These are phyloP conservation scores for Huntiella bhutanensis DNA, from an alignment of 2,329 filamentous ascomycete species.

Conservation along the genomic window DNA sequence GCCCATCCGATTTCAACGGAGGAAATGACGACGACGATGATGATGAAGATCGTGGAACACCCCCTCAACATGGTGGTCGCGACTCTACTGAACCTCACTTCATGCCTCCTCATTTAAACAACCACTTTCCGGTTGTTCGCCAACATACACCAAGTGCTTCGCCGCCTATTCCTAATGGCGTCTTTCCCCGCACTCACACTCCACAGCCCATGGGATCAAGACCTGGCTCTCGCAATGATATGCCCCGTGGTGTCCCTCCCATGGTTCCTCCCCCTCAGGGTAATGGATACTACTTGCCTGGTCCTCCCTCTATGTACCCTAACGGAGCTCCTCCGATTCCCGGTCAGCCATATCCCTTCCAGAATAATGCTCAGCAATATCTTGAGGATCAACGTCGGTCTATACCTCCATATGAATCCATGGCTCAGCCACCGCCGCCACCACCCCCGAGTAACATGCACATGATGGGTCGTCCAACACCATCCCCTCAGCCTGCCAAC, in stretches of 20 bases:
- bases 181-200: conserved; percentile 23
- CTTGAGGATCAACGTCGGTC: conserved; percentile 58
- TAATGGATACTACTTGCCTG: conserved; percentile 13
- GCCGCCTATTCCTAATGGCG: conserved; percentile 66
- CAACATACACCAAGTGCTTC: conserved; percentile 72
- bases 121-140: conserved; percentile 59
- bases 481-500: conserved; percentile 39
- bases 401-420: conserved; percentile 28
- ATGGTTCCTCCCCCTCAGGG: conserved; percentile 13
- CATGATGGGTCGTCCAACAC: conserved; percentile 30
- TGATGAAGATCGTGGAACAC: conserved; percentile 55
- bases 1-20: conserved; percentile 77
- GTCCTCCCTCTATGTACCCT: conserved; percentile 16
- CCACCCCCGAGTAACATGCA: conserved; percentile 13
- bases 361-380: conserved; percentile 41
- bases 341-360: conserved; percentile 17
- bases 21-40: conserved; percentile 74
- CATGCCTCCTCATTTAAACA: conserved; percentile 48
- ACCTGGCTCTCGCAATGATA: conserved; percentile 16
- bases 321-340: conserved; percentile 13
- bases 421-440: conserved; percentile 32
- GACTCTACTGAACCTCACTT: conserved; percentile 40
- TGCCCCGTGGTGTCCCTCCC: conserved; percentile 18
- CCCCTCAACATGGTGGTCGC: conserved; percentile 35
- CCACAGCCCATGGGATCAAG: conserved; percentile 13